These are phyloP conservation scores for Rhododendron henanense DNA, from an alignment of 148 eudicot genomes.

Conservation along the genomic window DNA sequence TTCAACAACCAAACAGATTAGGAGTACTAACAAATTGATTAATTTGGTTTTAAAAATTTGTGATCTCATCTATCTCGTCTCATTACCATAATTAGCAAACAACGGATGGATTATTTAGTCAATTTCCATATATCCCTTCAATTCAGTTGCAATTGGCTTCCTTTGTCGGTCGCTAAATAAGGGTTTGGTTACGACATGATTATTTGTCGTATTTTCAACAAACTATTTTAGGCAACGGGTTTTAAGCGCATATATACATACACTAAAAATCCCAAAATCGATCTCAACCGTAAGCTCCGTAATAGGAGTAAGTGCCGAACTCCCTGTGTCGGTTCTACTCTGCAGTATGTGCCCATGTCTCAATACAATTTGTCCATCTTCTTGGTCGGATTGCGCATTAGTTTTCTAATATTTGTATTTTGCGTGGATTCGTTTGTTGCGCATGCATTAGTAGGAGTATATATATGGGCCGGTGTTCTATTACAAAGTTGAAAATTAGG, in stretches of 20 bases:
- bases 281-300: not conserved
- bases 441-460: too few relatives aligned
- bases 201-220: not conserved
- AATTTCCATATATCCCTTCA: not conserved
- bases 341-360: too few relatives aligned
- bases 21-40: not conserved
- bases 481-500: too few relatives aligned
- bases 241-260: too few relatives aligned
- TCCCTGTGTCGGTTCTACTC: too few relatives aligned
- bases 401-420: too few relatives aligned
- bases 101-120: not conserved
- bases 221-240: not conserved
- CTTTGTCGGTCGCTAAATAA: not conserved
- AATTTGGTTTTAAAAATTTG: not conserved
- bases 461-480: too few relatives aligned
- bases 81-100: not conserved
- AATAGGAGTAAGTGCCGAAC: too few relatives aligned
- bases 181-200: not conserved
- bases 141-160: not conserved
- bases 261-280: not conserved
- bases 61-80: slow-evolving; percentile 1
- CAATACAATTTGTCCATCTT: too few relatives aligned
- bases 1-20: not conserved
- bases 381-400: too few relatives aligned
- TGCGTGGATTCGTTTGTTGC: too few relatives aligned